Conservation (phyloP, 805 yeast species). For the Saturnispora sanitii region DNA sequence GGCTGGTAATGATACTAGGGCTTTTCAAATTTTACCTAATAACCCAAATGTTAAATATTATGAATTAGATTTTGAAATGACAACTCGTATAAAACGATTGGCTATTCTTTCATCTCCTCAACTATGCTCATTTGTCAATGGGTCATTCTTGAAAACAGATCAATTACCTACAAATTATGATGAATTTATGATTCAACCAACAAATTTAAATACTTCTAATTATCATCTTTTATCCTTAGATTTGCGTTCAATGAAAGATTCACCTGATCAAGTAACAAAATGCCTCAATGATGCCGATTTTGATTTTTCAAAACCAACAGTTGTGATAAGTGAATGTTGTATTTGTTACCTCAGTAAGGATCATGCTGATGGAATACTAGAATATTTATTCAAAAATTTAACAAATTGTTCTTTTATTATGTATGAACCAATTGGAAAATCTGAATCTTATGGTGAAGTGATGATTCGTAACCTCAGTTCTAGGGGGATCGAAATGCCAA, state of each 20-base stretch:
- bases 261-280: background rate
- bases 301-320: conserved; percentile 38
- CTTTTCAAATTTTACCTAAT: conserved; percentile 38
- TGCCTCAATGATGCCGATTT: conserved; percentile 3
- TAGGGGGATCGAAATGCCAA: conserved; percentile 55
- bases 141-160: background rate
- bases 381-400: conserved; percentile 31
- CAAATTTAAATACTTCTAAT: conserved; percentile 7
- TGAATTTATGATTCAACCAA: conserved; percentile 2
- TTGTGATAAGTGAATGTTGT: conserved; percentile 67
- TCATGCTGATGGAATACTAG: conserved; percentile 36
- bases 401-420: conserved; percentile 29
- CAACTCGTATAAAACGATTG: conserved; percentile 40
- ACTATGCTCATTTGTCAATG: conserved; percentile 1
- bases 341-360: conserved; percentile 55
- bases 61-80: conserved; percentile 57
- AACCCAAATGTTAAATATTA: conserved; percentile 32
- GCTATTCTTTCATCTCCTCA: conserved; percentile 30
- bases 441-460: conserved; percentile 45
- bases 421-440: conserved; percentile 62
- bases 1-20: conserved; percentile 71
- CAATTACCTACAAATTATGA: conserved; percentile 14
- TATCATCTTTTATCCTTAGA: conserved; percentile 52
- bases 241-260: conserved; percentile 32
- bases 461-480: conserved; percentile 52